Base-by-base conservation (phyloP, 1,284 basidiomycete genomes). In the Sanguinoderma infundibulare region DNA sequence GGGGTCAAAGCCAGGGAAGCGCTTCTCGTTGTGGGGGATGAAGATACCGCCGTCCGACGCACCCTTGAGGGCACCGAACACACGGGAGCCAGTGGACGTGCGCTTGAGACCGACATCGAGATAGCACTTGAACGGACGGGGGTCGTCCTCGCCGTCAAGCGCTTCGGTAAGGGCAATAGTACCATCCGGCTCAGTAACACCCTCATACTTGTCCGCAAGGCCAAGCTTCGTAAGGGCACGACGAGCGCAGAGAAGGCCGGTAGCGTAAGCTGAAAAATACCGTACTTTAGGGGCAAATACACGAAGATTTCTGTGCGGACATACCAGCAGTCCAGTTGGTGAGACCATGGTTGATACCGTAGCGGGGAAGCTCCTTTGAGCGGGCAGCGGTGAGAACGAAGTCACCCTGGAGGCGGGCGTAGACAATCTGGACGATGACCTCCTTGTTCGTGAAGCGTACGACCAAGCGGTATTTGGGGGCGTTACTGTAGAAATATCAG, bases 31-130 rank as follows among this genome's bases (percentile, higher is more conserved):
- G 85, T 99, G 98, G 69, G 98, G 98, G 70, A 99, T 93, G 84
- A 89, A 98, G 81, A 99, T 90, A 70, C 98, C 98, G 76, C 98
- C 98, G 76, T 99, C 98, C 59, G 92, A 94, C 40, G 98, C 98
- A 78, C 98, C 98, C 87, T 99, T 99, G 86, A 99, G 88, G 67
- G 98, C 98, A 82, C 95, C 98, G 74, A 99, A 99, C 64, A 99
- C 90, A 80, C 98, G 96, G 69, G 95, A 92, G 78, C 98, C 98
- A 53, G 98, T 99, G 60, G 97, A 97, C 57, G 98, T 99, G 73
- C 97, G 94, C 82, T 92, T 96, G 75, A 99, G 87, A 83, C 98
- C 98, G 75, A 98, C 97, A 75, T 99, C 98, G 72, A 99, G 94
- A 87, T 93, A 99, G 74, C 87, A 90, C 83, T 98, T 99, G 91